phyloP scores from a whole-genome alignment of 1,139 yeast species.

The Suhomyces taliae region DNA sequence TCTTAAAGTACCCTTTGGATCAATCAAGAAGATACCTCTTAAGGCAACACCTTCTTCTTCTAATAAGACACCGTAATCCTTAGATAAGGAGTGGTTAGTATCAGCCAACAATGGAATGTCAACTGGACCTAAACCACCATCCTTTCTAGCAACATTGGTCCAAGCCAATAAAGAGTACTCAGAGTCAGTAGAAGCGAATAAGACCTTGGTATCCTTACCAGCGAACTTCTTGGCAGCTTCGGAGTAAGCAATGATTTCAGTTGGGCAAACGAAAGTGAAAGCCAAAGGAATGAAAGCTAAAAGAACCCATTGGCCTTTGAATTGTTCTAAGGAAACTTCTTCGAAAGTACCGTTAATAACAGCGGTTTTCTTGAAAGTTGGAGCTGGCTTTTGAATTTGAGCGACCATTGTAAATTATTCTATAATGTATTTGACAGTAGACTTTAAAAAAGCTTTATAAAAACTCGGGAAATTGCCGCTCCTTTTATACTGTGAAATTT shows the following conservation, averaged over 20 bases:
- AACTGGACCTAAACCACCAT: constrained; percentile 97
- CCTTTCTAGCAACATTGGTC: constrained; percentile 95
- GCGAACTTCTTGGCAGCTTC: constrained; percentile 89
- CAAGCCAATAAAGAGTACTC: constrained; percentile 96
- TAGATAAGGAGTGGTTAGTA: constrained; percentile 91
- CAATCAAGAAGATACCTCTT: constrained; percentile 97
- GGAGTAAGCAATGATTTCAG: constrained; percentile 97
- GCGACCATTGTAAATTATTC: constrained; percentile 65
- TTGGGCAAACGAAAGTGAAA: constrained; percentile 98
- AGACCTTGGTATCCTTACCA: constrained; percentile 82
- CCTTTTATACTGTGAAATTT: constrained; percentile 5
- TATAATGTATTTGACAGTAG: background rate
- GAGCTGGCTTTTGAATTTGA: constrained; percentile 91
- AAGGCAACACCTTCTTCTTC: constrained; percentile 96
- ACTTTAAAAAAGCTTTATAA: no score
- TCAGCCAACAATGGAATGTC: constrained; percentile 94
- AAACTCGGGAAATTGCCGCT: background rate
- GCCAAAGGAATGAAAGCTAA: constrained; percentile 98
- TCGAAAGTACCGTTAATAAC: constrained; percentile 94
- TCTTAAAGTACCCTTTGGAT: constrained; percentile 92
- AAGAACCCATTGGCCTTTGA: constrained; percentile 97
- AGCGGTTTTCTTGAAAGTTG: constrained; percentile 93
- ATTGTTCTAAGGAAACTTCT: constrained; percentile 89
- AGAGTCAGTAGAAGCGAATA: constrained; percentile 97
- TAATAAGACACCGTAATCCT: constrained; percentile 94